Evolutionary conservation across 2,329 filamentous ascomycete genomes (phyloP).

Genomic region (Meredithiella fracta): DNA sequence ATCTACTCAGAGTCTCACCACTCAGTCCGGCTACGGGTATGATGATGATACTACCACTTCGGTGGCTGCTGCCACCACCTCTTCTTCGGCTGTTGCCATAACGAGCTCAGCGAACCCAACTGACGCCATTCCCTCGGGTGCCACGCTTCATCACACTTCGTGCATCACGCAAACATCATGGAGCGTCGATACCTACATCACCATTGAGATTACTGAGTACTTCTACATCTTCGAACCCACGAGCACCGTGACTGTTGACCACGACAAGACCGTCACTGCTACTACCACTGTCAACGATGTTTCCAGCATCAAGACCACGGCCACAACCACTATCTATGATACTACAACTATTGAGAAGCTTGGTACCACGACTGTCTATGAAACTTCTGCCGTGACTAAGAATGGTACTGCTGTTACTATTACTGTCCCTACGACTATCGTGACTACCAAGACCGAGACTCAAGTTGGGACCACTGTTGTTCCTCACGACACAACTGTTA

Average conservation of each 20-base stretch:
- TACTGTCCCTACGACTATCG: background rate
- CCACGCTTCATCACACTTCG: conserved; percentile 7
- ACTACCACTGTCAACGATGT: conserved; percentile 3
- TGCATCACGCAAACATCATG: conserved; percentile 2
- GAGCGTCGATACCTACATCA: conserved; percentile 1
- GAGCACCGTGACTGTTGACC: conserved; percentile 12
- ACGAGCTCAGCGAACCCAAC: background rate
- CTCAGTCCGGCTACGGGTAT: too few species aligned
- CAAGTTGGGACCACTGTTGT: conserved; percentile 4
- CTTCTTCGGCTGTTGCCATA: background rate
- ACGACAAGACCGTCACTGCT: conserved; percentile 14
- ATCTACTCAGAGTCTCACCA: too few species aligned
- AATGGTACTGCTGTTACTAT: conserved; percentile 7
- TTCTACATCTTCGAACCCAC: conserved; percentile 16
- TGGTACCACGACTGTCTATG: background rate
- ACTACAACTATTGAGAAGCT: conserved; percentile 2
- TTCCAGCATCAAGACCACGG: background rate
- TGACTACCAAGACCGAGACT: background rate
- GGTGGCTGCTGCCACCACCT: background rate
- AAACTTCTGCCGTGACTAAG: background rate
- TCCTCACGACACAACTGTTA: background rate
- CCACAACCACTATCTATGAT: conserved; percentile 1
- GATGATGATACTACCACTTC: background rate
- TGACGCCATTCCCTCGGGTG: background rate
- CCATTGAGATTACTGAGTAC: conserved; percentile 15